Evolutionary conservation across 257 asterid genomes (phyloP), one percentile per base, ranked within the genome.

Genomic region (Nicotiana knightiana): DNA sequence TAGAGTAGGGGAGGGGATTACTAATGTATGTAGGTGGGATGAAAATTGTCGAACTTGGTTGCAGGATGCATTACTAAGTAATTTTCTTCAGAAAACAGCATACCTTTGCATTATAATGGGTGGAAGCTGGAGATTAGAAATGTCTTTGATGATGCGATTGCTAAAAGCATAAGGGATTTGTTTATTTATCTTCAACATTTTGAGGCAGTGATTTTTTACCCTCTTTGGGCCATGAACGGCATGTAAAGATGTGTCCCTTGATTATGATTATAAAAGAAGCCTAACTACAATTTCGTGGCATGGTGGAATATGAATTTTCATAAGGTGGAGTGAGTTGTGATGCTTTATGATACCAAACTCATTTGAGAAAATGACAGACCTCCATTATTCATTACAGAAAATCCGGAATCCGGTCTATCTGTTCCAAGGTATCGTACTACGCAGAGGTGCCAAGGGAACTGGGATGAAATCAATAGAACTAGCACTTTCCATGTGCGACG

Each of bases 401-500:
- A 90, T 96, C 87, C 93, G 91, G 64, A 96, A 96, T 88, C 99
- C 98, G 15, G 99, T 96, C 59, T 96, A 96, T 88, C 93, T 96
- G 68, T 96, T 96, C 91, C 99, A 96, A 91, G 99, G 98, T 77
- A 96, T 96, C 78, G 99, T 94, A 55, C 93, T 94, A 48, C 99
- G 98, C 58, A 86, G 98, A 84, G 99, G 99, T 86, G 98, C 98
- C 85, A 94, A 96, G 88, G 99, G 99, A 85, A 96, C 99, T 79
- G 99, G 99, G 87, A 96, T 96, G 99, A 94, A 96, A 89, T 94
- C 99, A 70, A 90, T 96, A 88, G 99, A 96, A 84, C 92, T 96
- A 53, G 98, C 98, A 21, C 98, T 96, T 86, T 96, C 99, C 85
- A 96, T 94, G 98, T 96, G 98, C 64, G 99, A 96, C 87, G 77